Evolutionary conservation across 2,329 filamentous ascomycete species (phyloP), one percentile per base, ranked within the genome.

Genomic region (Reticulascus tulasneorum): DNA sequence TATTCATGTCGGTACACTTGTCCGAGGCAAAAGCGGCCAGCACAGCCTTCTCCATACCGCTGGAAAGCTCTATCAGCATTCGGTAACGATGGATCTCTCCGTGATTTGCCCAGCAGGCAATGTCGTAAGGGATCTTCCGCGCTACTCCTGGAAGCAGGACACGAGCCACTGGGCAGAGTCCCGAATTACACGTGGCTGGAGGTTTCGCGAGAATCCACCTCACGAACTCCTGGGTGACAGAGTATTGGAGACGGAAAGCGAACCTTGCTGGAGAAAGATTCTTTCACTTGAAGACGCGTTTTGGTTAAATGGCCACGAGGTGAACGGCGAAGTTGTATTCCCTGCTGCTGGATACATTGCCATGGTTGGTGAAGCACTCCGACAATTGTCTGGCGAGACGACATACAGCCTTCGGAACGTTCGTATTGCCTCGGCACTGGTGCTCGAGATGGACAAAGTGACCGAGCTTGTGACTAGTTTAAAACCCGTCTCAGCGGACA

Each of bases 391-490:
- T n/a, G 28, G 28, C 2, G 25, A 44, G 1, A 34, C 36, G 6
- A 49, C 46, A 5, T 59, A 53, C 24, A 45, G 44, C 11, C 23
- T 64, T 11, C 49, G 51, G 1, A 47, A 61, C 17, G 40, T 62
- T 2, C 40, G 47, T 7, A 42, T 58, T n/a, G 43, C 47, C 10
- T 43, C 53, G 1, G 59, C 58, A 5, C 37, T 66, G 10, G 47
- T 62, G 0, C 21, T 66, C 6, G 38, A 34, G n/a, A 50, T 59
- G 9, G 49, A 44, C 2, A 36, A 40, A 9, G 46, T 53, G 2
- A 47, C 42, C 1, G 62, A 65, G 37, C 36, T 63, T 1, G 40
- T 60, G 17, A 60, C 59, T 1, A 52, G 48, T 1, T 35, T 64
- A 5, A 49, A 53, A 10, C 50, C 42, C 5, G 32, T 45, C 1